phyloP scores from a whole-genome alignment of 1,284 basidiomycete species.

The Boletus smithii region DNA sequence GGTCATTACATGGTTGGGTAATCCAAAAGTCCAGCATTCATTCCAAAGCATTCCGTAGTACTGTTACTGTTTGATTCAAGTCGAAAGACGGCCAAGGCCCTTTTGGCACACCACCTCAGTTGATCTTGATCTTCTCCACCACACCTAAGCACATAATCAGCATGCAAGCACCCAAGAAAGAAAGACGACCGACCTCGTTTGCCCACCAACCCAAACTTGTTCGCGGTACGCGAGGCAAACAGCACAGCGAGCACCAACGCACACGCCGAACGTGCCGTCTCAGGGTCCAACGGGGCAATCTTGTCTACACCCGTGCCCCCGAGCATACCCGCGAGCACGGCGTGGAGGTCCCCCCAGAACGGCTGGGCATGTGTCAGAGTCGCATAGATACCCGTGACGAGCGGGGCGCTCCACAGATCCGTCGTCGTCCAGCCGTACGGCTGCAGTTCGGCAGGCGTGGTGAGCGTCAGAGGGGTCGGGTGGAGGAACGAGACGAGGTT shows the following conservation, averaged over 20 bases:
- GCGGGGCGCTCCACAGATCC: slow-evolving; percentile 73
- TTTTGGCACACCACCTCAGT: slow-evolving; percentile 11
- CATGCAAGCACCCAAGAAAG: background rate
- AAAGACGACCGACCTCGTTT: slow-evolving; percentile 15
- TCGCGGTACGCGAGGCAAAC: slow-evolving; percentile 55
- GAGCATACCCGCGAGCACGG: slow-evolving; percentile 43
- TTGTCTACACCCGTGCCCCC: slow-evolving; percentile 18
- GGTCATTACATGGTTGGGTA: background rate
- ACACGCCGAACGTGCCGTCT: slow-evolving; percentile 65
- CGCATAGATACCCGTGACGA: slow-evolving; percentile 65
- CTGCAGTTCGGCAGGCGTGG: slow-evolving; percentile 66
- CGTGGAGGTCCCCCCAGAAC: slow-evolving; percentile 65
- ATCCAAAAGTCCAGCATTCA: background rate
- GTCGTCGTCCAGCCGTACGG: slow-evolving; percentile 73
- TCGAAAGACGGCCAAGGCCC: too few relatives aligned
- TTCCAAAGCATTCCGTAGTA: too few relatives aligned
- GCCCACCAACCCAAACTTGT: slow-evolving; percentile 46
- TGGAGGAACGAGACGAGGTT: slow-evolving; percentile 67
- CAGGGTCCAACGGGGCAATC: slow-evolving; percentile 51
- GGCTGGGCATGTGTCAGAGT: slow-evolving; percentile 75
- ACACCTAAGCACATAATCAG: slow-evolving; percentile 7
- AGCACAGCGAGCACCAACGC: slow-evolving; percentile 55
- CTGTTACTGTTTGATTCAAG: too few relatives aligned
- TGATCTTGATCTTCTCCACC: slow-evolving; percentile 31
- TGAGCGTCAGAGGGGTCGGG: slow-evolving; percentile 57